Evolutionary conservation across 2,329 filamentous ascomycete species (phyloP).

Genomic region (Penicillium janthinellum): DNA sequence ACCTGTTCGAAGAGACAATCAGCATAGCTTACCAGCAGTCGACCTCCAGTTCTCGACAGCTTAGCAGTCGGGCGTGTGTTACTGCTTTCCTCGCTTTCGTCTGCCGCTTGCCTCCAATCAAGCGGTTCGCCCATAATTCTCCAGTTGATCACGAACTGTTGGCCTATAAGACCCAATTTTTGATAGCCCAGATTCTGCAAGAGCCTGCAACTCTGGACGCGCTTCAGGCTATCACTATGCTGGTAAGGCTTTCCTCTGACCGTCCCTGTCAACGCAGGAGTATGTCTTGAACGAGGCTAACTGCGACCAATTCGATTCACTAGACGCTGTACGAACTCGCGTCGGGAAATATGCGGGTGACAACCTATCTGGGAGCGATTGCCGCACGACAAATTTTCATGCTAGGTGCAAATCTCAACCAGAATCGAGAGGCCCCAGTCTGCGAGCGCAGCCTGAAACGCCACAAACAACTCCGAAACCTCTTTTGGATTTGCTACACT

Average conservation of each 20-base stretch:
- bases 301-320: not conserved
- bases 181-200: constrained; percentile 49
- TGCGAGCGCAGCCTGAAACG: constrained; percentile 20
- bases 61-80: constrained; percentile 51
- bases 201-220: constrained; percentile 46
- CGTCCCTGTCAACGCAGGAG: not conserved
- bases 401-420: constrained; percentile 49
- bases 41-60: constrained; percentile 22
- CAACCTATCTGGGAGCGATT: constrained; percentile 48
- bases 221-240: constrained; percentile 51
- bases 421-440: constrained; percentile 17
- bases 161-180: constrained; percentile 44
- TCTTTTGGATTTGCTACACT: constrained; percentile 60
- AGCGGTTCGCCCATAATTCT: not conserved
- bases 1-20: constrained; percentile 52
- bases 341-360: constrained; percentile 51
- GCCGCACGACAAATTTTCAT: constrained; percentile 53
- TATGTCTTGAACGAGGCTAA: not conserved
- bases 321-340: constrained; percentile 50
- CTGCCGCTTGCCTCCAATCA: constrained; percentile 27
- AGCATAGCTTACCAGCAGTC: constrained; percentile 46
- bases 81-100: constrained; percentile 52
- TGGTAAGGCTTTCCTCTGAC: constrained; percentile 43
- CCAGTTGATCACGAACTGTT: constrained; percentile 46
- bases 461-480: constrained; percentile 36